Evolutionary conservation across 202 grass and related monocot genomes (phyloP), one percentile per base, ranked within the genome.

Genomic region (Dendrocalamus latiflorus): DNA sequence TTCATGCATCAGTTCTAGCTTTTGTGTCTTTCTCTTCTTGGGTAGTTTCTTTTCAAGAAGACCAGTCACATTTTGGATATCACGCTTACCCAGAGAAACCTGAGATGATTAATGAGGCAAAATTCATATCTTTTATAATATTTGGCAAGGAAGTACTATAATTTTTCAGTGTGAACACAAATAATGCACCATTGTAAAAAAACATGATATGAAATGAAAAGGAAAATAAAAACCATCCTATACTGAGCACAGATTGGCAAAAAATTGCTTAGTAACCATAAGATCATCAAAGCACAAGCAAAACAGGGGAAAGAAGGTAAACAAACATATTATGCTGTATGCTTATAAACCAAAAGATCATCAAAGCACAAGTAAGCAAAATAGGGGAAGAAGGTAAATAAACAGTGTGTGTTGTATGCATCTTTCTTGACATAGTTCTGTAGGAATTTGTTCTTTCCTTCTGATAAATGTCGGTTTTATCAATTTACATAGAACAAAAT

Each of bases 51-150:
- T 13, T n/a, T 77, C 60, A 53, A 13, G 45, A 50, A 72, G 54
- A 10, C 22, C 12, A 84, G 44, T 37, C 10, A 51, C 48, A 84
- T 74, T 89, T 47, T 74, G 25, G 28, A 81, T 58, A 78, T 75
- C 64, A 61, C 24, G 34, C 53, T 97, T 94, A 71, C 81, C 65
- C 24, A 22, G 75, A 64, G 83, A 83, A 90, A 86, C 67, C 85
- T 90, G 84, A 68, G 47, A 81, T 76, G 22, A 86, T 55, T 45
- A 62, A 81, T 65, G 56, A 68, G 33, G 33, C 72, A 22, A 85
- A 68, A 86, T 20, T 65, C 80, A 24, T 81, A 43, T 77, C 42
- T 76, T 69, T 62, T 81, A 22, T 17, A 85, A 57, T 73, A 82
- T 41, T 64, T 54, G 68, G 44, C 37, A 76, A 14, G 61, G 12